Percentiles rank a stretch among this genome's conserved stretches.
Evolutionary conservation across 2,329 filamentous ascomycete species (phyloP).

Genomic region (Microsporum ferrugineum): DNA sequence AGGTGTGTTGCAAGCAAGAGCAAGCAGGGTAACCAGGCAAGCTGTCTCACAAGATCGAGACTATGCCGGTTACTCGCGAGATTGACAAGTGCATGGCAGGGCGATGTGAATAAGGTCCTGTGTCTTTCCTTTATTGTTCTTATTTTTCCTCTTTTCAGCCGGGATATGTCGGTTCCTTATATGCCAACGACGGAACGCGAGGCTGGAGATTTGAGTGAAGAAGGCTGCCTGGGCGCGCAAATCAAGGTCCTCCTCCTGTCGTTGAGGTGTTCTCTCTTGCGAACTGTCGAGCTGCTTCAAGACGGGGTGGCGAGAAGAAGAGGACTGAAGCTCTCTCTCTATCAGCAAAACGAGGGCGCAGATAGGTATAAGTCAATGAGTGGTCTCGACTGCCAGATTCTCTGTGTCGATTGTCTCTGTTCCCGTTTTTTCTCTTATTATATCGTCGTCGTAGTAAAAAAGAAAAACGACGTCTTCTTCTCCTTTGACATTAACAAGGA

Average conservation of each 20-base stretch:
- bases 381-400: too few species aligned
- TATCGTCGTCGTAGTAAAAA: too few species aligned
- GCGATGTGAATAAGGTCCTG: neutral
- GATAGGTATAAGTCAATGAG: too few species aligned
- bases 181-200: neutral
- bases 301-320: neutral
- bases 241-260: neutral
- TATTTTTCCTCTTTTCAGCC: neutral
- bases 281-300: neutral
- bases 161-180: neutral
- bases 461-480: too few species aligned
- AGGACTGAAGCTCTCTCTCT: neutral
- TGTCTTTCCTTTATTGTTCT: neutral
- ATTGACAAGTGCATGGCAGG: slow-evolving; percentile 10
- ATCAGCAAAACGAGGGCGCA: too few species aligned
- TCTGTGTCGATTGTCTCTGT: too few species aligned
- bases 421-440: too few species aligned
- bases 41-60: slow-evolving; percentile 11
- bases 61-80: slow-evolving; percentile 11
- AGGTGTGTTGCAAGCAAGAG: neutral
- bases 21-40: slow-evolving; percentile 9
- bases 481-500: too few species aligned
- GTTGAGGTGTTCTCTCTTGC: neutral
- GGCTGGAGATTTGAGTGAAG: neutral
- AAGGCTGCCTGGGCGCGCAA: slow-evolving; percentile 2